Evolutionary conservation across 2,329 filamentous ascomycete genomes (phyloP).

Genomic region (Didymella exigua): DNA sequence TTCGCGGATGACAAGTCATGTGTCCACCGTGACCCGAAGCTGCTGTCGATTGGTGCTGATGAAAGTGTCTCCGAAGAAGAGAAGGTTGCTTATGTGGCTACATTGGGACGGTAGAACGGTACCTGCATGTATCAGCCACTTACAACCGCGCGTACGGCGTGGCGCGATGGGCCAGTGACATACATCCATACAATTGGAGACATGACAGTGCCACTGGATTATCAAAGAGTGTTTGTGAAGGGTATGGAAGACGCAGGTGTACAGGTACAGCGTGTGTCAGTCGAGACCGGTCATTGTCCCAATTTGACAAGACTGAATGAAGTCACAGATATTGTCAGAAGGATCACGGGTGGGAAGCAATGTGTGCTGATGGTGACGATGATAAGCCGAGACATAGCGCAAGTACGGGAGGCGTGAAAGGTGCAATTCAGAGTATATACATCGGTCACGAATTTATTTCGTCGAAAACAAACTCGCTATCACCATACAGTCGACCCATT

Average conservation of each 20-base stretch:
- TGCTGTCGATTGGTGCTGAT: neutral
- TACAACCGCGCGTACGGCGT: neutral
- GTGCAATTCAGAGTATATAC: neutral
- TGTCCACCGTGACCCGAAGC: neutral
- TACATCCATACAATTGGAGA: neutral
- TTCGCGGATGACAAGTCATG: neutral
- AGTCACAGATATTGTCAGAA: neutral
- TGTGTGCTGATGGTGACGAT: no score
- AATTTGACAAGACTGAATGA: neutral
- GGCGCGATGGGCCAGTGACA: neutral
- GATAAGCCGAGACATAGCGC: slow-evolving; percentile 45
- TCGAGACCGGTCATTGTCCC: neutral
- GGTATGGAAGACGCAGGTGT: neutral
- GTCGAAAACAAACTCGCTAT: neutral
- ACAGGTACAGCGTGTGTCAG: neutral
- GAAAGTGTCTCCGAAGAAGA: neutral
- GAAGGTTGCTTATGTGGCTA: neutral
- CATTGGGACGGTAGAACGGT: neutral
- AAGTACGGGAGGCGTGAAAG: no score
- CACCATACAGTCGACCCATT: slow-evolving; percentile 4
- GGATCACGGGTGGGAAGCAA: neutral
- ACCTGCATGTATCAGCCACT: neutral
- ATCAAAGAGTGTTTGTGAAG: neutral
- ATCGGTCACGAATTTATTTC: neutral
- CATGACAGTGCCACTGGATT: neutral